Evolutionary conservation across 257 asterid species (phyloP).

Genomic region (Linderniella brevidens): DNA sequence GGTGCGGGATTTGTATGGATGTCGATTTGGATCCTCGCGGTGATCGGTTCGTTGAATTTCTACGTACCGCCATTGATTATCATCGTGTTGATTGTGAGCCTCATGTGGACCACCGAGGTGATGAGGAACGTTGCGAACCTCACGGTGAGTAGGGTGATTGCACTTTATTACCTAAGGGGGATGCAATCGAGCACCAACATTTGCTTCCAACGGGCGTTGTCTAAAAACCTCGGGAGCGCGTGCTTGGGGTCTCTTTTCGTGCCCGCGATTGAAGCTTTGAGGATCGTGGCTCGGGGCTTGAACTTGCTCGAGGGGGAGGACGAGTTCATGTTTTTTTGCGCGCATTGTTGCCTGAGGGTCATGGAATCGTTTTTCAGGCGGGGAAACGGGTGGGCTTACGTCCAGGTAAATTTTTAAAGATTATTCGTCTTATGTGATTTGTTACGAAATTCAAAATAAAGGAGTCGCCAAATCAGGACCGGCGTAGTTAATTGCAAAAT

Average conservation of each 20-base stretch:
- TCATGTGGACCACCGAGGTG: slow-evolving; percentile 86
- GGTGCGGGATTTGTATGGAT: slow-evolving; percentile 82
- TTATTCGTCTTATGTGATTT: neutral
- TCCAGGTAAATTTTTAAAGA: slow-evolving; percentile 32
- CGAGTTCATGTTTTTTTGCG: slow-evolving; percentile 95
- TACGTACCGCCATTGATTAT: slow-evolving; percentile 51
- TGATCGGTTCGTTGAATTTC: slow-evolving; percentile 72
- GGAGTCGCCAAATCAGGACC: too few species aligned
- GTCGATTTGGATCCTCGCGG: slow-evolving; percentile 82
- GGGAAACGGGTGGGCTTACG: slow-evolving; percentile 98
- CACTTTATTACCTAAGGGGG: slow-evolving; percentile 84
- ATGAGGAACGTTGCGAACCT: slow-evolving; percentile 94
- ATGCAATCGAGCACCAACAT: slow-evolving; percentile 81
- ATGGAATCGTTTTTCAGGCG: slow-evolving; percentile 75
- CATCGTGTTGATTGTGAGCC: slow-evolving; percentile 40
- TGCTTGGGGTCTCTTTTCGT: slow-evolving; percentile 84
- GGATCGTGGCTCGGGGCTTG: slow-evolving; percentile 77
- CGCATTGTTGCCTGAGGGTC: slow-evolving; percentile 75
- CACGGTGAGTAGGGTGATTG: slow-evolving; percentile 66
- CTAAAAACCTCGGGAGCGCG: slow-evolving; percentile 80
- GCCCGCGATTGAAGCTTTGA: slow-evolving; percentile 65
- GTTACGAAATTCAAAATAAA: too few species aligned
- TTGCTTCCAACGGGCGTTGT: slow-evolving; percentile 74
- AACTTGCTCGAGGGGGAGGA: slow-evolving; percentile 93
- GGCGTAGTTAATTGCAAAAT: too few species aligned